Conservation (phyloP, 2,329 filamentous ascomycete genomes). For the Onygenales sp. region DNA sequence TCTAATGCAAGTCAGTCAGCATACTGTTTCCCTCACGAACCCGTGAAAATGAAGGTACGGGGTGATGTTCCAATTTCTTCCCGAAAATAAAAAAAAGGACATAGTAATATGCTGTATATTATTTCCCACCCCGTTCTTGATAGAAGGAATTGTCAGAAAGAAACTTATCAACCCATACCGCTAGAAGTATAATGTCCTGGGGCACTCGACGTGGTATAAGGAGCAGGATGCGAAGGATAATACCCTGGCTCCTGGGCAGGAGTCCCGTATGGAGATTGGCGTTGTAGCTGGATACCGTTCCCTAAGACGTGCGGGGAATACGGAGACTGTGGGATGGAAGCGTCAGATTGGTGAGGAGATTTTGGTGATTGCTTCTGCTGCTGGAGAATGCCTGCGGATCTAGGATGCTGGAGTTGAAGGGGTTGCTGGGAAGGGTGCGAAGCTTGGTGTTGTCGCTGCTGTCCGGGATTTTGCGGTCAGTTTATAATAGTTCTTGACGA, state of each 20-base stretch:
- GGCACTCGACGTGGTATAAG: conserved; percentile 74
- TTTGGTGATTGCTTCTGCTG: conserved; percentile 36
- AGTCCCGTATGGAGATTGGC: conserved; percentile 56
- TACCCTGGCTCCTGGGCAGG: conserved; percentile 59
- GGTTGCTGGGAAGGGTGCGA: conserved; percentile 22
- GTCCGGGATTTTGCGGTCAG: conserved; percentile 8
- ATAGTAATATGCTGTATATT: too few species aligned
- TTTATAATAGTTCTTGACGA: not conserved
- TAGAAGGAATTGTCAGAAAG: not conserved
- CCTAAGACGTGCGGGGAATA: conserved; percentile 22
- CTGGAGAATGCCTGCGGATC: conserved; percentile 19
- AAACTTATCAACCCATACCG: conserved; percentile 57
- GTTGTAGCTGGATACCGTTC: conserved; percentile 39
- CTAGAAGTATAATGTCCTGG: conserved; percentile 78
- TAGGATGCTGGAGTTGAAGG: conserved; percentile 22
- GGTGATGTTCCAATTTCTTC: too few species aligned
- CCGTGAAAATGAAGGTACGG: too few species aligned
- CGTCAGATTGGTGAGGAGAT: conserved; percentile 53
- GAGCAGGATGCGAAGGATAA: conserved; percentile 70
- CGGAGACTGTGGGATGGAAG: conserved; percentile 20
- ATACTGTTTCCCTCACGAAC: conserved; percentile 7
- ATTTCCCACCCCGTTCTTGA: too few species aligned
- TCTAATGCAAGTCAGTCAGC: conserved; percentile 44
- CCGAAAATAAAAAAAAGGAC: too few species aligned
- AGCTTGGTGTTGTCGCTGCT: conserved; percentile 25